Evolutionary conservation across 352 stramenopile species (phyloP).

Genomic region (Phytophthora kernoviae): DNA sequence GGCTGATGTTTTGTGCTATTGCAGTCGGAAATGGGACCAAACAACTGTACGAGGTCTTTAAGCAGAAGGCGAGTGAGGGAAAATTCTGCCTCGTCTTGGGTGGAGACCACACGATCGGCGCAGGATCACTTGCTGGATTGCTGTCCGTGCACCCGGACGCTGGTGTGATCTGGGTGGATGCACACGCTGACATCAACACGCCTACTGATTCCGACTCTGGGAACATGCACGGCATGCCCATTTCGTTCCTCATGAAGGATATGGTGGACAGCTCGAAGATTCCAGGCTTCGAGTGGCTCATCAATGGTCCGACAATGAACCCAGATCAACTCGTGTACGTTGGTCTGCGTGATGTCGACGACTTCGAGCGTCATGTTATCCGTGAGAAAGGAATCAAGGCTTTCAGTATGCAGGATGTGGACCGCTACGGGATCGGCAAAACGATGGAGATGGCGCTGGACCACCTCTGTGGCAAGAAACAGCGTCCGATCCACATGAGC

Average conservation of each 20-base stretch:
- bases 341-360: conserved; percentile 94
- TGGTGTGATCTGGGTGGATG: conserved; percentile 98
- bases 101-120: conserved; percentile 96
- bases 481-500: conserved; percentile 95
- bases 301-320: conserved; percentile 71
- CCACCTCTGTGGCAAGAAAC: conserved; percentile 87
- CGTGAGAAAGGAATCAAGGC: conserved; percentile 93
- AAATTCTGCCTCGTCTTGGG: conserved; percentile 96
- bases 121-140: conserved; percentile 92
- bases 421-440: conserved; percentile 95
- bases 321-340: conserved; percentile 96
- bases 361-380: conserved; percentile 91
- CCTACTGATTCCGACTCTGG: conserved; percentile 88
- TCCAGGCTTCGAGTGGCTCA: conserved; percentile 95
- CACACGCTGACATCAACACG: conserved; percentile 98
- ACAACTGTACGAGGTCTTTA: conserved; percentile 81
- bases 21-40: conserved; percentile 88
- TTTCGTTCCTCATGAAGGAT: conserved; percentile 94
- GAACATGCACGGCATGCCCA: conserved; percentile 99
- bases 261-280: conserved; percentile 89
- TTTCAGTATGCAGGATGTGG: conserved; percentile 97
- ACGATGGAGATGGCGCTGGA: conserved; percentile 97
- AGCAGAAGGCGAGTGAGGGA: conserved; percentile 86
- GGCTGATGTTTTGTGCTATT: not conserved
- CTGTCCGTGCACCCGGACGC: conserved; percentile 91